Percentiles rank a stretch among this genome's conserved stretches.
Evolutionary conservation across 2,329 filamentous ascomycete species (phyloP).

Genomic region (Pseudocercospora pini-densiflorae): DNA sequence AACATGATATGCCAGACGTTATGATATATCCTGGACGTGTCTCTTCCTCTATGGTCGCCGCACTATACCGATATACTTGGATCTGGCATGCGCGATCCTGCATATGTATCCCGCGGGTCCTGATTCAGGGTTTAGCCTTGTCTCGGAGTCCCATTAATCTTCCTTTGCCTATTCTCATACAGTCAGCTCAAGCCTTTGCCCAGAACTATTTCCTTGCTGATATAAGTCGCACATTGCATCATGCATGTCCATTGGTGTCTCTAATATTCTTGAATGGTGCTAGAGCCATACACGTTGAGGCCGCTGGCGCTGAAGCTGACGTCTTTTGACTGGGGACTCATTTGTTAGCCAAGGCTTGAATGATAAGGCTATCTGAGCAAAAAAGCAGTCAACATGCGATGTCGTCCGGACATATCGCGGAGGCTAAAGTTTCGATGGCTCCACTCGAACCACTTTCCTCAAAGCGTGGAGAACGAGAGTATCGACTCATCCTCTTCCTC

Average conservation of each 20-base stretch:
- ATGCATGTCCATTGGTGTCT: not conserved
- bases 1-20: not conserved
- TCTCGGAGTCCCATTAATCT: not conserved
- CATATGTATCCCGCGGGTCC: not conserved
- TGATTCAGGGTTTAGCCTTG: slow-evolving; percentile 3
- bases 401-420: slow-evolving; percentile 2
- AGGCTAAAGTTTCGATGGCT: slow-evolving; percentile 2
- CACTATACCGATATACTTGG: not conserved
- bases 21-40: not conserved
- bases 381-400: not conserved
- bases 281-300: not conserved
- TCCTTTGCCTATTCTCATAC: not conserved
- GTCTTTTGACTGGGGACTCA: not conserved
- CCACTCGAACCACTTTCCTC: slow-evolving; percentile 1
- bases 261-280: not conserved
- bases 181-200: slow-evolving; percentile 8
- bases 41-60: not conserved
- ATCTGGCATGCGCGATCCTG: not conserved
- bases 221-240: not conserved
- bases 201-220: not conserved
- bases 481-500: not conserved
- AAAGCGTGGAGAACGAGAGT: not conserved
- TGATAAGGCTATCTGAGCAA: slow-evolving; percentile 5
- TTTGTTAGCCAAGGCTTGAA: not conserved
- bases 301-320: not conserved